Conservation (phyloP, 2,329 filamentous ascomycete species). For the Fusarium torulosum region DNA sequence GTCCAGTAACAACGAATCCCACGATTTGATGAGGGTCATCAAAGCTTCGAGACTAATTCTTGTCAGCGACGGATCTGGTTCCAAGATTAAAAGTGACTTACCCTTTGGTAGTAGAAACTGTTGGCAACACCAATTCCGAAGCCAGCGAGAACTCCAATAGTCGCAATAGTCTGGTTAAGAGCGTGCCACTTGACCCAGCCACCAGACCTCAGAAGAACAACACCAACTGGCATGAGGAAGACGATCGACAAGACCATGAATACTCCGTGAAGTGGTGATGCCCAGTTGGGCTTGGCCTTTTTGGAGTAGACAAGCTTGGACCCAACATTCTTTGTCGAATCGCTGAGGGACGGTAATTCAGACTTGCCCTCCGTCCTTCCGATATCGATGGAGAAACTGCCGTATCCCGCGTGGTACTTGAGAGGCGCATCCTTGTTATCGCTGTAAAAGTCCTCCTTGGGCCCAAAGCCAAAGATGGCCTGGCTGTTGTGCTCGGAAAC, state of each 20-base stretch:
- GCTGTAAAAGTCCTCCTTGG: conserved; percentile 58
- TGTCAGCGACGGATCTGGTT: conserved; percentile 18
- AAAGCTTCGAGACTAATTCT: conserved; percentile 63
- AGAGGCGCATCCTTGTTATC: conserved; percentile 60
- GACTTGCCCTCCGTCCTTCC: conserved; percentile 62
- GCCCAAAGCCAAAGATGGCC: conserved; percentile 70
- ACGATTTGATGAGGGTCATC: conserved; percentile 69
- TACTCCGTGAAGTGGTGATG: conserved; percentile 59
- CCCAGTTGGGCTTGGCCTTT: conserved; percentile 54
- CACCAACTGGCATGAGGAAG: conserved; percentile 67
- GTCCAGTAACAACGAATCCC: conserved; percentile 65
- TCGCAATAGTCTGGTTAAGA: conserved; percentile 63
- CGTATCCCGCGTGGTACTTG: conserved; percentile 66
- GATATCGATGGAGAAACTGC: conserved; percentile 69
- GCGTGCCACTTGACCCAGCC: conserved; percentile 67
- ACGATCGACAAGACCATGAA: conserved; percentile 70
- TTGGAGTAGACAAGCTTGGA: conserved; percentile 51
- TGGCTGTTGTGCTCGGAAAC: conserved; percentile 60
- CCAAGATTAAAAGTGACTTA: conserved; percentile 49
- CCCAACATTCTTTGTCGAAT: conserved; percentile 53
- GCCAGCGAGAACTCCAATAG: conserved; percentile 63
- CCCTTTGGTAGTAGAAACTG: conserved; percentile 67
- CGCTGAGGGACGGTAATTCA: conserved; percentile 55
- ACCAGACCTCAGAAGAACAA: conserved; percentile 65
- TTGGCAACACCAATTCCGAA: conserved; percentile 65